Base-by-base conservation (phyloP, 495 filamentous ascomycete species). In the Peziza echinospora region DNA sequence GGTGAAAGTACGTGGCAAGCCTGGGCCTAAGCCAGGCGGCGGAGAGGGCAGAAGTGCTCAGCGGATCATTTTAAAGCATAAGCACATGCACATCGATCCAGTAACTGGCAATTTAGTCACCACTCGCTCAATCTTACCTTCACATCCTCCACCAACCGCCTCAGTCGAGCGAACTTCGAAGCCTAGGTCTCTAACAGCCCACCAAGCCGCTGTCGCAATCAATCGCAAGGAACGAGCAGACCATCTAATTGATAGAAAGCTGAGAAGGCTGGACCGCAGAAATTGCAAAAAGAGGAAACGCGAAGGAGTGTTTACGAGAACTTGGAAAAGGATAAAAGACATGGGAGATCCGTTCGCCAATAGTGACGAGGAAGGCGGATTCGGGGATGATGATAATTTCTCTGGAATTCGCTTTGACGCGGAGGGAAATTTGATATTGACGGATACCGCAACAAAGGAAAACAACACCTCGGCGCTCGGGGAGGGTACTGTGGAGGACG, bases 121-220 rank as follows among this genome's bases (percentile, higher is more conserved):
- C 47, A 51, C 45, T 46, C 51, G 39, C 49, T 62, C 24, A 10
- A 56, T 56, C 60, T 53, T 24, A 61, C 61, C 48, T 60, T 68
- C 19, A 53, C 67, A 63, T 41, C 71, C 71, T 1, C 71, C 70
- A 3, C 71, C 69, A 11, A 66, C 63, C 25, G 57, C 21, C 52
- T 16, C 53, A 49, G 22, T 26, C 39, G 13, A 42, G 39, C 28
- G 49, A 45, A 17, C 45, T 51, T 9, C 53, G 5, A 60, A 62
- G 44, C 74, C 79, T 3, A 74, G 89, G 5, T 87, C 85, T 3
- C 71, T 92, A 17, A 97, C 89, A 0, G 80, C 83, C 8, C 89
- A 97, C 60, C 89, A 97, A 56, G 67, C 92, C 24, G 89, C 86
- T 6, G 82, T 96, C 3, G 84, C 93, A 53, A 73, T 78, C 41